phyloP scores from a whole-genome alignment of 2,329 filamentous ascomycete species.

The Clarireedia homoeocarpa region DNA sequence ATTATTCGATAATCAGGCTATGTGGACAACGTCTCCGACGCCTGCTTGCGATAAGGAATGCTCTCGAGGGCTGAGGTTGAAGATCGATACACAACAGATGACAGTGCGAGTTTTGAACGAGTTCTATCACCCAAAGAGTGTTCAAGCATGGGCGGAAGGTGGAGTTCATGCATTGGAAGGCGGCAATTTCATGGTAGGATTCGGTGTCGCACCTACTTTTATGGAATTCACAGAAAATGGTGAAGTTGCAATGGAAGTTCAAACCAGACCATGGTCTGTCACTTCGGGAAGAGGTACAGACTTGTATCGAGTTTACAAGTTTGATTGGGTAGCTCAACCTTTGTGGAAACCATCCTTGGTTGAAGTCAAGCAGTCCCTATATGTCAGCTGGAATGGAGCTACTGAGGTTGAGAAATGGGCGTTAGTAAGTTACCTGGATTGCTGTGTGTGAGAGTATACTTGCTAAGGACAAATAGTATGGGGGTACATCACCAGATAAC shows the following conservation, averaged over 20 bases:
- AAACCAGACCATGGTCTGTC: conserved; percentile 31
- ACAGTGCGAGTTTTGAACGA: conserved; percentile 36
- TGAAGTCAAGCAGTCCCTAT: conserved; percentile 19
- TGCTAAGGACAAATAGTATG: neutral
- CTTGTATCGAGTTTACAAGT: conserved; percentile 25
- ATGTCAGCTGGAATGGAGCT: conserved; percentile 31
- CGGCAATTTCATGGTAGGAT: conserved; percentile 40
- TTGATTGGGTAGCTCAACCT: conserved; percentile 24
- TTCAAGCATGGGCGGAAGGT: conserved; percentile 37
- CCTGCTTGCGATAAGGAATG: neutral
- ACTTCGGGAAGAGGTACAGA: conserved; percentile 18
- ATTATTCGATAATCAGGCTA: conserved; percentile 28
- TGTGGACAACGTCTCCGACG: conserved; percentile 8
- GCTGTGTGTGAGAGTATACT: neutral
- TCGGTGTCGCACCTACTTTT: conserved; percentile 41
- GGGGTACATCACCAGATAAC: neutral
- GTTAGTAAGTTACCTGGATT: conserved; percentile 8
- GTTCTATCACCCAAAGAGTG: conserved; percentile 32
- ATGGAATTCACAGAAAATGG: conserved; percentile 38
- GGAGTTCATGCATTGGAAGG: conserved; percentile 37
- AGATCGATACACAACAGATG: conserved; percentile 33
- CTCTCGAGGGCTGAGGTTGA: conserved; percentile 31
- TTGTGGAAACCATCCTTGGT: conserved; percentile 20
- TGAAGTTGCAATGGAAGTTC: conserved; percentile 34
- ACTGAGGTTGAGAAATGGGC: conserved; percentile 25